These are phyloP conservation scores for Claviceps humidiphila DNA, from an alignment of 2,329 filamentous ascomycete species.

Conservation along the genomic window DNA sequence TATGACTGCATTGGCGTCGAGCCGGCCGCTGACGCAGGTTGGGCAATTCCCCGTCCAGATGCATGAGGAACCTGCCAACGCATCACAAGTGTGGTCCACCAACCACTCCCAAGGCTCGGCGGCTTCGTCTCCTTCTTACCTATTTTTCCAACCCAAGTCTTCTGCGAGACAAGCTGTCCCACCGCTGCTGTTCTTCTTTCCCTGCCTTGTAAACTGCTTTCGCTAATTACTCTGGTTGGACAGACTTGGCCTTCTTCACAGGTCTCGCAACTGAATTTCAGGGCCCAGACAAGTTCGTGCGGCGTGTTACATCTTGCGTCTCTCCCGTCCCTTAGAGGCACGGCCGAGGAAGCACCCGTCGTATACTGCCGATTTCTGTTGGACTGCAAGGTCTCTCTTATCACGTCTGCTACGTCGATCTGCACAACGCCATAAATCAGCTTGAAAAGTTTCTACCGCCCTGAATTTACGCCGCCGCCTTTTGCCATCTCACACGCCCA, in stretches of 20 bases:
- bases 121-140: slow-evolving; percentile 5
- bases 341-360: background rate
- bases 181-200: slow-evolving; percentile 11
- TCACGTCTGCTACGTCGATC: slow-evolving; percentile 31
- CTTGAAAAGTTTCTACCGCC: slow-evolving; percentile 27
- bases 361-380: background rate
- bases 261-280: slow-evolving; percentile 8
- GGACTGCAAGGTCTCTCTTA: background rate
- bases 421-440: slow-evolving; percentile 45
- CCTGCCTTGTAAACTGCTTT: slow-evolving; percentile 19
- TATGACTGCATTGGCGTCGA: slow-evolving; percentile 8
- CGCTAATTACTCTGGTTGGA: slow-evolving; percentile 24
- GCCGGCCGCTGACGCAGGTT: slow-evolving; percentile 7
- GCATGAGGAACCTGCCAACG: slow-evolving; percentile 32
- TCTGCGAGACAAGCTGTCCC: background rate
- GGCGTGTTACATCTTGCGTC: slow-evolving; percentile 1
- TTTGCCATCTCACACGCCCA: slow-evolving; percentile 48
- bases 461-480: slow-evolving; percentile 25
- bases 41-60: slow-evolving; percentile 36
- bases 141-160: background rate
- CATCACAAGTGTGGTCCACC: slow-evolving; percentile 23
- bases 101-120: slow-evolving; percentile 11
- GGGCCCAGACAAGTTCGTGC: slow-evolving; percentile 12
- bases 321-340: slow-evolving; percentile 1
- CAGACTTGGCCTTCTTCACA: slow-evolving; percentile 13